Percentiles rank a stretch among this genome's conserved stretches.
Evolutionary conservation across 768 basidiomycete species (phyloP).

Genomic region (Strobilomyces echinocephalus): DNA sequence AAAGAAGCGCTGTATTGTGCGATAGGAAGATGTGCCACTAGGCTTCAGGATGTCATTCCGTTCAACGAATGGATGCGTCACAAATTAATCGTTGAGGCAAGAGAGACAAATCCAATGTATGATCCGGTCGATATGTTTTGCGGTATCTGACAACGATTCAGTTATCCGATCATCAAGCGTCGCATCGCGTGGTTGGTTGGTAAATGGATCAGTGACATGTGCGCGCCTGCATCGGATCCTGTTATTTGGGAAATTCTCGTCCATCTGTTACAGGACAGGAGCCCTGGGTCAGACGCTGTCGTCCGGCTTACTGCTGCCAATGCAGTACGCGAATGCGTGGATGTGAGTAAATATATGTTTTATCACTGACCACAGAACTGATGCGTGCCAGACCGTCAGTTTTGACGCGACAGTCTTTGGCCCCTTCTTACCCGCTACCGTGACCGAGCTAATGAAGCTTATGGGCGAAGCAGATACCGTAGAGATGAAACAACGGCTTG

Average conservation of each 20-base stretch:
- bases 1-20: slow-evolving; percentile 89
- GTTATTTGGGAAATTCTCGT: slow-evolving; percentile 78
- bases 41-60: slow-evolving; percentile 57
- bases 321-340: slow-evolving; percentile 76
- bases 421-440: slow-evolving; percentile 59
- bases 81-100: slow-evolving; percentile 56
- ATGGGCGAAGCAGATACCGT: slow-evolving; percentile 69
- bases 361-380: slow-evolving; percentile 1
- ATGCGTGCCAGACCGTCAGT: slow-evolving; percentile 46
- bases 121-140: slow-evolving; percentile 11
- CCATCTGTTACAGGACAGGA: slow-evolving; percentile 66
- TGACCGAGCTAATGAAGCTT: slow-evolving; percentile 65
- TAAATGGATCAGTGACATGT: slow-evolving; percentile 75
- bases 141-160: slow-evolving; percentile 28
- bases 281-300: slow-evolving; percentile 71
- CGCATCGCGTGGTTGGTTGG: slow-evolving; percentile 94
- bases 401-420: slow-evolving; percentile 62
- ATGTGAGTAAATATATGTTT: slow-evolving; percentile 52
- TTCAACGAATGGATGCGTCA: slow-evolving; percentile 68
- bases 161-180: slow-evolving; percentile 90
- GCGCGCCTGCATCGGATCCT: slow-evolving; percentile 52
- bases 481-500: slow-evolving; percentile 75
- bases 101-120: slow-evolving; percentile 55
- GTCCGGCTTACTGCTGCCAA: slow-evolving; percentile 83
- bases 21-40: slow-evolving; percentile 72